A percentile compares a stretch with the other conserved stretches of the same genome.
Conservation (phyloP, 805 yeast genomes). For the Ogataea pignaliae region DNA sequence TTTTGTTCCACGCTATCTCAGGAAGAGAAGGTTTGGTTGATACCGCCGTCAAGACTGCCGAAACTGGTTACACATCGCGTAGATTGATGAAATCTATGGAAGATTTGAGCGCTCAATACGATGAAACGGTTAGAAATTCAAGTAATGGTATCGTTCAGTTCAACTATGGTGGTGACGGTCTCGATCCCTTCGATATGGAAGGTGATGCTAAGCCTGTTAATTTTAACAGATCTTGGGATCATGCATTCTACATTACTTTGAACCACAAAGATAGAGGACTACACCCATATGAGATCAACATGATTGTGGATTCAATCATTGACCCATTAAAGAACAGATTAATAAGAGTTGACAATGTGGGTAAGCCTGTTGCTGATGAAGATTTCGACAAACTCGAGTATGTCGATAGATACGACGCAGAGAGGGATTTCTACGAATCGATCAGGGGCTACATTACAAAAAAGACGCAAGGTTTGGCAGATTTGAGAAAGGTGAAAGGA, state of each 20-base stretch:
- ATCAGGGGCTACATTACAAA: constrained; percentile 56
- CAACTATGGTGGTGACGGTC: constrained; percentile 97
- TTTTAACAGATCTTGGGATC: constrained; percentile 92
- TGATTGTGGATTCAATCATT: constrained; percentile 51
- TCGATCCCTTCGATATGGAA: constrained; percentile 98
- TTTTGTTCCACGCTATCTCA: constrained; percentile 95
- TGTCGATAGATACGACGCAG: constrained; percentile 85
- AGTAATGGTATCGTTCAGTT: constrained; percentile 96
- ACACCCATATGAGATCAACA: constrained; percentile 64
- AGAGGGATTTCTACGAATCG: constrained; percentile 77
- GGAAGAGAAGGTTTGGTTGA: constrained; percentile 99
- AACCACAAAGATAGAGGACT: constrained; percentile 49
- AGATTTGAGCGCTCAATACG: constrained; percentile 91
- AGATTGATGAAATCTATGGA: constrained; percentile 96
- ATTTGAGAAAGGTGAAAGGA: constrained; percentile 50
- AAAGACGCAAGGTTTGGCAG: constrained; percentile 56
- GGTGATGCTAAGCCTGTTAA: constrained; percentile 97
- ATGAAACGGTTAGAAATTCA: constrained; percentile 91
- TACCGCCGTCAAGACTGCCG: constrained; percentile 99
- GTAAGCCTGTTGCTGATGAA: constrained; percentile 43
- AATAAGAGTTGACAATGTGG: constrained; percentile 69
- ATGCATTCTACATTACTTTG: constrained; percentile 72
- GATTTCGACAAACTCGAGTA: constrained; percentile 49
- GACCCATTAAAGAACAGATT: constrained; percentile 57
- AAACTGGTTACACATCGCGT: constrained; percentile 98